Conservation (phyloP, 192 early-diverging fungal genomes). For the Pilobolus umbonatus region DNA sequence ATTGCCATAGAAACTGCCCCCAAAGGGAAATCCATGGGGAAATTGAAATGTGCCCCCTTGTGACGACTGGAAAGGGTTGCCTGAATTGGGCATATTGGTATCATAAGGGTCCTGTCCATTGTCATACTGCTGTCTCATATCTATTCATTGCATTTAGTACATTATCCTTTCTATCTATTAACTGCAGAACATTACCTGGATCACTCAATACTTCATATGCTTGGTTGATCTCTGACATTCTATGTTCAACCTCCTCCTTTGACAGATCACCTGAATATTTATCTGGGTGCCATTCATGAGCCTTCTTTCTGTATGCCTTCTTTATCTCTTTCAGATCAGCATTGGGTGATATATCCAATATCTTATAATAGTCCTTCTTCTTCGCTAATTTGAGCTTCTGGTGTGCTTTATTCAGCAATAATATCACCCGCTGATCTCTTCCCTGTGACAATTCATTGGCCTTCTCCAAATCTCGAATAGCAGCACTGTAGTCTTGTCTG, state of each 20-base stretch:
- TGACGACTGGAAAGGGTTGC: too few relatives aligned
- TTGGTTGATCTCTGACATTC: slow-evolving; percentile 91
- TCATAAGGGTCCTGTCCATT: slow-evolving; percentile 78
- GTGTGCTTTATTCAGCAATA: slow-evolving; percentile 62
- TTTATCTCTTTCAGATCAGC: slow-evolving; percentile 81
- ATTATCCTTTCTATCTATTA: background rate
- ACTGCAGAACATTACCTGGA: too few relatives aligned
- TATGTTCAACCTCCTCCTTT: slow-evolving; percentile 71
- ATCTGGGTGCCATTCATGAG: slow-evolving; percentile 83
- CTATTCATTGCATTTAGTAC: background rate
- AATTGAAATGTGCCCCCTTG: too few relatives aligned
- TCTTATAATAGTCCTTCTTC: slow-evolving; percentile 93
- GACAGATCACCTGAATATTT: slow-evolving; percentile 70
- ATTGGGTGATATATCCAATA: slow-evolving; percentile 67
- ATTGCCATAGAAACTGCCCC: too few relatives aligned
- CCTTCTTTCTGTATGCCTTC: slow-evolving; percentile 86
- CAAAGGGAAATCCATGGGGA: too few relatives aligned
- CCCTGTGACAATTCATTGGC: slow-evolving; percentile 60
- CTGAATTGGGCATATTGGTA: too few relatives aligned
- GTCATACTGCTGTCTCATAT: slow-evolving; percentile 62
- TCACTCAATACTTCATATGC: slow-evolving; percentile 84
- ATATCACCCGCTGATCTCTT: slow-evolving; percentile 49
- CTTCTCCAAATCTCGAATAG: slow-evolving; percentile 64
- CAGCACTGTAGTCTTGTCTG: slow-evolving; percentile 72
- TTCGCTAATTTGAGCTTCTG: slow-evolving; percentile 51